A percentile compares a stretch with the other conserved stretches of the same genome.
Evolutionary conservation across 257 asterid species (phyloP).

Genomic region (Plantago ovata): DNA sequence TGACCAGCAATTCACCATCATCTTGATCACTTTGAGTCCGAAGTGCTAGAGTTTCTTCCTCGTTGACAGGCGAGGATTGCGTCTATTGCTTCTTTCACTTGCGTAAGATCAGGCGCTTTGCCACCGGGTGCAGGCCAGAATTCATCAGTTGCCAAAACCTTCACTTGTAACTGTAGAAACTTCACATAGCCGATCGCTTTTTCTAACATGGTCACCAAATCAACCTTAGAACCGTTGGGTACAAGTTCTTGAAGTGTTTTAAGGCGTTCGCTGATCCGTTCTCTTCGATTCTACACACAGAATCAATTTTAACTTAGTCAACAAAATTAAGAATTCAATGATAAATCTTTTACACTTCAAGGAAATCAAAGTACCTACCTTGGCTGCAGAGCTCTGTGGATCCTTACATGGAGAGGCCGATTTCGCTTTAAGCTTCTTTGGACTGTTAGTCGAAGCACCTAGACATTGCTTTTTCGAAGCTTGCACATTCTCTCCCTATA

Average conservation of each 20-base stretch:
- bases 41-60: constrained; percentile 42
- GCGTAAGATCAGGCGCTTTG: constrained; percentile 76
- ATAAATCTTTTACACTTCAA: background rate
- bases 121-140: constrained; percentile 95
- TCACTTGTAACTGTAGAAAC: constrained; percentile 91
- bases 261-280: constrained; percentile 77
- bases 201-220: constrained; percentile 93
- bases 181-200: constrained; percentile 86
- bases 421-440: constrained; percentile 49
- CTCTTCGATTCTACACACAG: constrained; percentile 70
- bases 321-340: background rate
- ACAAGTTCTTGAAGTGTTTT: constrained; percentile 82
- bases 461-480: constrained; percentile 63
- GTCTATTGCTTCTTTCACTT: constrained; percentile 85
- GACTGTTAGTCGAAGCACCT: constrained; percentile 20
- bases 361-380: constrained; percentile 34
- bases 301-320: constrained; percentile 11
- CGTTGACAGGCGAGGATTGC: constrained; percentile 77
- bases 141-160: constrained; percentile 91
- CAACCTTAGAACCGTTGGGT: constrained; percentile 97
- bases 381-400: constrained; percentile 91
- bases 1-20: background rate
- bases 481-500: constrained; percentile 56
- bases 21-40: constrained; percentile 26
- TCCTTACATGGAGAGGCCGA: constrained; percentile 44